Percentiles rank a stretch among this genome's conserved stretches.
phyloP scores from a whole-genome alignment of 257 asterid species.

The Penstemon newberryi region DNA sequence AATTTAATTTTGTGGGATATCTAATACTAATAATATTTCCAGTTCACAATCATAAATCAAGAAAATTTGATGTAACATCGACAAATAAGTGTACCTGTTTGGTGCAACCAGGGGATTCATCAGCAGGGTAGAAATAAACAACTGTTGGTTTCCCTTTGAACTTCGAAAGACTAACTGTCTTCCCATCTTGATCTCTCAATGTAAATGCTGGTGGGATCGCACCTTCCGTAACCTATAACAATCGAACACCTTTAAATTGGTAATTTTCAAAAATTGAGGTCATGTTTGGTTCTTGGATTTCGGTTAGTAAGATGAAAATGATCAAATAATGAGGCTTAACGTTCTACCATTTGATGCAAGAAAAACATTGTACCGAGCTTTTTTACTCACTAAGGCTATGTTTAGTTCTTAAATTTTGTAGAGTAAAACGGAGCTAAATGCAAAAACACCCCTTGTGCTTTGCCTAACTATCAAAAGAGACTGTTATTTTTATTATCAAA shows the following conservation, averaged over 20 bases:
- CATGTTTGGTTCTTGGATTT: too few relatives aligned
- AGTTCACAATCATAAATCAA: background rate
- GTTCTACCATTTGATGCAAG: too few relatives aligned
- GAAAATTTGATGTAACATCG: background rate
- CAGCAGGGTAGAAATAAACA: conserved; percentile 98
- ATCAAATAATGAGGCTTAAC: background rate
- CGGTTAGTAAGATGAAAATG: background rate
- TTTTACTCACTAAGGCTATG: too few relatives aligned
- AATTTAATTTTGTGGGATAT: background rate
- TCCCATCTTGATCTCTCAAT: conserved; percentile 93
- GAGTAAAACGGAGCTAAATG: too few relatives aligned
- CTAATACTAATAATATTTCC: background rate
- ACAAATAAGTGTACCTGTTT: conserved; percentile 59
- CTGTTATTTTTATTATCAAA: too few relatives aligned
- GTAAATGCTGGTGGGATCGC: conserved; percentile 68
- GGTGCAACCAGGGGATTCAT: conserved; percentile 96
- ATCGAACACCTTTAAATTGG: background rate
- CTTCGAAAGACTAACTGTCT: conserved; percentile 69
- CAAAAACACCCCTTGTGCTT: too few relatives aligned
- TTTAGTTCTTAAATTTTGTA: too few relatives aligned
- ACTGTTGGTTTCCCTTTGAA: conserved; percentile 92
- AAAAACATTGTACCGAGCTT: too few relatives aligned
- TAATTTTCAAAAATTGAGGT: too few relatives aligned
- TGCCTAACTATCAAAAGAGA: too few relatives aligned
- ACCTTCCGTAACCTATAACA: conserved; percentile 74